Evolutionary conservation across 176 grass and related monocot genomes (phyloP), one percentile per base, ranked within the genome.

Genomic region (Oryza meridionalis): DNA sequence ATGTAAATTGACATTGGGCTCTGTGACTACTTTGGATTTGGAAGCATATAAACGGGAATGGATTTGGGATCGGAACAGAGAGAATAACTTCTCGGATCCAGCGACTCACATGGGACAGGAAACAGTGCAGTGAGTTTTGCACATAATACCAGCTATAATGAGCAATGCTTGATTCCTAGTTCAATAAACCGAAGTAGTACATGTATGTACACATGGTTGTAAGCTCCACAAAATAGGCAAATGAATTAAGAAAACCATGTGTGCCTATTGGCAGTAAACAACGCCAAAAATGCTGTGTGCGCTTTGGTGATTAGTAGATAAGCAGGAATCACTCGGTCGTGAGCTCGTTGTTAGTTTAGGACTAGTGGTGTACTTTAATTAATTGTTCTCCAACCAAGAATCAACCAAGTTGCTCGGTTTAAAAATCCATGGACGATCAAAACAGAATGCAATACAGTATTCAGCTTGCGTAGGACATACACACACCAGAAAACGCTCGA

Each of bases 1-100:
- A 37, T 22, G 55, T 10, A 61, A 61, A 10, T 22, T 21, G 16
- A 55, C 40, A 45, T 46, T 45, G 70, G 19, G 37, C 26, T 51
- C 24, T 69, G 65, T 17, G 46, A 7, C 3, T 24, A 14, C 40
- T 59, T 2, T 19, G 5, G 21, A 11, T 82, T 82, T 16, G 15
- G 72, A 77, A 69, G 9, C 72, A 76, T 29, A 65, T 50, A 44
- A 77, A 45, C 16, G 26, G 35, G 12, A 17, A 59, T 5, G 15
- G 67, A 42, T 44, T 32, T 16, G 42, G 51, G 11, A 62, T 50
- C 9, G 55, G 25, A 12, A 17, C 31, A 6, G 46, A 2, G 69
- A 74, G 69, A 74, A 47, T 73, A 75, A 33, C 35, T 74, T 88
- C 35, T 88, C 37, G 87, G 61, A 75, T 69, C 81, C 25, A 75